Conservation (phyloP, 2,329 filamentous ascomycete genomes). For the Venturia carpophila region DNA sequence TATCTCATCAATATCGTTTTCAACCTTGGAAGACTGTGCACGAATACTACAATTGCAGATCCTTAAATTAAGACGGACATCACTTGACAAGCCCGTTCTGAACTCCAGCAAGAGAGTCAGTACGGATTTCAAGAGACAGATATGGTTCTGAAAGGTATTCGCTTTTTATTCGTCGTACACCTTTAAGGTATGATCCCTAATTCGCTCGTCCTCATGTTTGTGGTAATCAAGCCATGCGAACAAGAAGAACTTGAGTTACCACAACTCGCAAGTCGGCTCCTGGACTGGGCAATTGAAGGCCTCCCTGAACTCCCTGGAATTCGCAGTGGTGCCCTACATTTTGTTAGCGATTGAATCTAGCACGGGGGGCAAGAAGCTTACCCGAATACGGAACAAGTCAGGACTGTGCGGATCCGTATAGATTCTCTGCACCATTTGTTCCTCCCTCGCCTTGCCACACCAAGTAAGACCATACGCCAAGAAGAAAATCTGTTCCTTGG, state of each 20-base stretch:
- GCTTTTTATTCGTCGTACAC: neutral
- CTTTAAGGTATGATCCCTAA: neutral
- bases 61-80: too few relatives aligned
- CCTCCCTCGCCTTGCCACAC: constrained; percentile 57
- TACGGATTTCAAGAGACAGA: too few relatives aligned
- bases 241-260: constrained; percentile 39
- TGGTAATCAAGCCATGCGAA: too few relatives aligned
- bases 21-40: too few relatives aligned
- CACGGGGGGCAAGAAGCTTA: constrained; percentile 40
- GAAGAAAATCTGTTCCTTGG: constrained; percentile 63
- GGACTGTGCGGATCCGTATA: constrained; percentile 60
- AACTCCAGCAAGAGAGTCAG: too few relatives aligned
- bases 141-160: too few relatives aligned
- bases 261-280: constrained; percentile 61
- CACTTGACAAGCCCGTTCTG: too few relatives aligned
- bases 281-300: constrained; percentile 58
- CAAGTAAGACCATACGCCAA: constrained; percentile 57
- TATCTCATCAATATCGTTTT: too few relatives aligned
- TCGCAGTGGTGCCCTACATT: constrained; percentile 51
- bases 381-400: constrained; percentile 46
- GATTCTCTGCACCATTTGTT: constrained; percentile 49
- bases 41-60: too few relatives aligned
- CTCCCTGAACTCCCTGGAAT: constrained; percentile 59
- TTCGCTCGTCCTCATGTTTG: neutral
- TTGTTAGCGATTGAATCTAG: constrained; percentile 36